phyloP scores from a whole-genome alignment of 1,139 yeast genomes.

The Candida sp. region DNA sequence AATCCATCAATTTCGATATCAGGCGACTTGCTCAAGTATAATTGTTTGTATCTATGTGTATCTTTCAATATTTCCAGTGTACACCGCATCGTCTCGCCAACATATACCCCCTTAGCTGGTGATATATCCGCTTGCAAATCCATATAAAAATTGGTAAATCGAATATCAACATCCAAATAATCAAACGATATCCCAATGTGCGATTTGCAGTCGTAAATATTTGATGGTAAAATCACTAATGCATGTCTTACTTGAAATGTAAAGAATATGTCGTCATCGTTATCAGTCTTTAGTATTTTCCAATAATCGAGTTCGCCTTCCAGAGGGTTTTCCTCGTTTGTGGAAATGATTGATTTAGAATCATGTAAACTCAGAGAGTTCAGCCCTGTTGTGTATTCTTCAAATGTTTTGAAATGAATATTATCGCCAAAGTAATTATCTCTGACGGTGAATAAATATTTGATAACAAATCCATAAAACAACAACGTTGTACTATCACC shows the following conservation, averaged over 20 bases:
- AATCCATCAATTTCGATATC: constrained; percentile 61
- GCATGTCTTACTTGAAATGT: constrained; percentile 71
- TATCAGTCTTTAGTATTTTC: constrained; percentile 50
- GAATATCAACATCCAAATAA: constrained; percentile 66
- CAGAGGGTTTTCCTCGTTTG: constrained; percentile 3
- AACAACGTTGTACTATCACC: constrained; percentile 69
- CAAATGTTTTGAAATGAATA: constrained; percentile 79
- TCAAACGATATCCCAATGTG: constrained; percentile 66
- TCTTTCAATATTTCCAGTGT: constrained; percentile 21
- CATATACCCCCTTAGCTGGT: constrained; percentile 38
- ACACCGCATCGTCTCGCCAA: constrained; percentile 14
- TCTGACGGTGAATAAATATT: constrained; percentile 71
- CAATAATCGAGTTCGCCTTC: constrained; percentile 29
- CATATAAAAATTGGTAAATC: constrained; percentile 93
- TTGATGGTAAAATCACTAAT: constrained; percentile 66
- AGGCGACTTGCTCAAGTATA: constrained; percentile 13
- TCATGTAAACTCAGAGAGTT: constrained; percentile 7
- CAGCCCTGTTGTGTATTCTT: constrained; percentile 54
- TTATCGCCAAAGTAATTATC: constrained; percentile 91
- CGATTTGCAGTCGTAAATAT: constrained; percentile 62
- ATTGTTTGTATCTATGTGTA: constrained; percentile 20
- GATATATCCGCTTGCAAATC: constrained; percentile 65
- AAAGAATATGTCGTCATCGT: constrained; percentile 75
- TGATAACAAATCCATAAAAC: constrained; percentile 75
- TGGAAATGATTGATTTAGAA: constrained; percentile 1